These are phyloP conservation scores for Exophiala sp. DNA, from an alignment of 2,329 filamentous ascomycete species.

Conservation along the genomic window DNA sequence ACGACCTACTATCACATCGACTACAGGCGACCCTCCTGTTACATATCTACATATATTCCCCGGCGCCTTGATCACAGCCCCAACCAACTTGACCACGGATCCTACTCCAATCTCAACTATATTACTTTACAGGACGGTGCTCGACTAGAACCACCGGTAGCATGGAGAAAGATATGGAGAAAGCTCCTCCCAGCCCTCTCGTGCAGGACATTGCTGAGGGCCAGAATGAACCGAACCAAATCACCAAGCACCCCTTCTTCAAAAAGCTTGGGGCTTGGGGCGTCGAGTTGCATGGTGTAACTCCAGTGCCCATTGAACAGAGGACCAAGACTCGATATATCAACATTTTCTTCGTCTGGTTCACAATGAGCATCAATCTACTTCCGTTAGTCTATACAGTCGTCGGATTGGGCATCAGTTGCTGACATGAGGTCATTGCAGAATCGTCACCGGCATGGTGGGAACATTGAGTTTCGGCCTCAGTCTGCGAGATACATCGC, in stretches of 20 bases:
- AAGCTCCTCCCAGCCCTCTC: slow-evolving; percentile 26
- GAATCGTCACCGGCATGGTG: slow-evolving; percentile 3
- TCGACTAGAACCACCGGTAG: neutral
- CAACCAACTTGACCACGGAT: too few species aligned
- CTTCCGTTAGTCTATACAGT: neutral
- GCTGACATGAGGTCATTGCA: neutral
- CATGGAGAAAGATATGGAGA: neutral
- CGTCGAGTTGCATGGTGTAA: slow-evolving; percentile 67
- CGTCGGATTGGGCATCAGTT: neutral
- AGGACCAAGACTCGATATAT: slow-evolving; percentile 57
- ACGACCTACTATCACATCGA: too few species aligned
- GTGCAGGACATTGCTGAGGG: neutral
- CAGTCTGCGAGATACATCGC: neutral
- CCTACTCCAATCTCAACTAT: neutral
- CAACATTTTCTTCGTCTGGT: slow-evolving; percentile 62
- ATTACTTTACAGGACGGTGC: too few species aligned
- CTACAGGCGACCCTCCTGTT: too few species aligned
- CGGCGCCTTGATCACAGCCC: too few species aligned
- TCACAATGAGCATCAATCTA: slow-evolving; percentile 38
- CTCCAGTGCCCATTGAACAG: slow-evolving; percentile 64
- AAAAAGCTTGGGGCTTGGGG: neutral
- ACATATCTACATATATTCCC: too few species aligned
- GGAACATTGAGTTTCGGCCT: slow-evolving; percentile 2
- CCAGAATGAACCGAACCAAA: neutral
- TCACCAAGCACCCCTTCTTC: neutral